Evolutionary conservation across 2,329 filamentous ascomycete species (phyloP).

Genomic region (Pseudodiploospora longispora): DNA sequence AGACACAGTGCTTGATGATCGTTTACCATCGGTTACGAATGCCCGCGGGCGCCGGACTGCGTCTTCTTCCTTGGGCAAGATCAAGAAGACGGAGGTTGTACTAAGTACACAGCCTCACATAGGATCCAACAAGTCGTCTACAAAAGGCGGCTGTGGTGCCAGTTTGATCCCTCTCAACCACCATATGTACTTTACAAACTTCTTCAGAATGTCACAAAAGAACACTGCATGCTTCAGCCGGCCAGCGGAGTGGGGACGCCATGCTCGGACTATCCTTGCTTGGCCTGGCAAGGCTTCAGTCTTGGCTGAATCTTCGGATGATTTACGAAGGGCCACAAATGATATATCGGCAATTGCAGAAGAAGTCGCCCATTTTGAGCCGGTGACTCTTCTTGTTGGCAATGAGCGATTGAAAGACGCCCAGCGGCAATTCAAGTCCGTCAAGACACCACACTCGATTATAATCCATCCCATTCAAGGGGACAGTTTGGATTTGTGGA

Average conservation of each 20-base stretch:
- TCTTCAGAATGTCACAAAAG: too few relatives aligned
- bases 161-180: too few relatives aligned
- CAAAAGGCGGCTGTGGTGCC: too few relatives aligned
- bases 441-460: constrained; percentile 3
- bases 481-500: constrained; percentile 15
- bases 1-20: too few relatives aligned
- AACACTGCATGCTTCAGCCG: neutral
- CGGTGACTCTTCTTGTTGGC: constrained; percentile 13
- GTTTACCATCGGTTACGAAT: too few relatives aligned
- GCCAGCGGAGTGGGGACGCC: constrained; percentile 10
- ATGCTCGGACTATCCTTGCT: constrained; percentile 9
- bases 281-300: constrained; percentile 1
- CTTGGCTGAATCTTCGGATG: neutral
- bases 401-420: constrained; percentile 7
- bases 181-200: too few relatives aligned
- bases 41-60: too few relatives aligned
- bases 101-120: too few relatives aligned
- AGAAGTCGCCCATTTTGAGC: constrained; percentile 16
- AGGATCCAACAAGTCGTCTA: too few relatives aligned
- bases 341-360: constrained; percentile 18
- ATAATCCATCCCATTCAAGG: constrained; percentile 1
- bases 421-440: constrained; percentile 4
- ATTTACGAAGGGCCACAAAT: constrained; percentile 5
- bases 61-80: too few relatives aligned
- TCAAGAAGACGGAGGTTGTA: too few relatives aligned